Evolutionary conservation across 805 yeast genomes (phyloP).

Genomic region (Ogataea wickerhamii): DNA sequence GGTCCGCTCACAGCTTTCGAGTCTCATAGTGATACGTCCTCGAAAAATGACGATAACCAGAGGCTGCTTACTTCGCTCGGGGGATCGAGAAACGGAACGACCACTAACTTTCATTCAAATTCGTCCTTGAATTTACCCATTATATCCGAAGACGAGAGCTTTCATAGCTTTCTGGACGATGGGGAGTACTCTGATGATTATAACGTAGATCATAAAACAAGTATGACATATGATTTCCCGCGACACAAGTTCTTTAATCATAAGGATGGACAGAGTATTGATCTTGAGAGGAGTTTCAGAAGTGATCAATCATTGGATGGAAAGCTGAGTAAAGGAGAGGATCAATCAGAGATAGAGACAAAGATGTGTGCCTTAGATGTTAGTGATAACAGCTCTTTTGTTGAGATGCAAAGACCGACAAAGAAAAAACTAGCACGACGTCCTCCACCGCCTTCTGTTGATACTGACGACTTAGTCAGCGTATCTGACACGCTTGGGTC

Average conservation of each 20-base stretch:
- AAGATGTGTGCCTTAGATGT: neutral
- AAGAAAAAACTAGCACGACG: constrained; percentile 5
- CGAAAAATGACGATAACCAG: constrained; percentile 4
- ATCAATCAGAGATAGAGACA: neutral
- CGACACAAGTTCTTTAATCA: neutral
- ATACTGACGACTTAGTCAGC: neutral
- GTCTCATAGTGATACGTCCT: constrained; percentile 9
- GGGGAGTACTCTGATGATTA: neutral
- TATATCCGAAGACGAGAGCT: constrained; percentile 21
- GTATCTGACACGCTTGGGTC: neutral
- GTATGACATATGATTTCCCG: neutral
- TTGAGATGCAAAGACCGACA: neutral
- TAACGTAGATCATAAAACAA: neutral
- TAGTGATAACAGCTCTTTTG: neutral
- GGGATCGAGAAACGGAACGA: constrained; percentile 1
- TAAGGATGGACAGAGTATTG: neutral
- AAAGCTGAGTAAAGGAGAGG: neutral
- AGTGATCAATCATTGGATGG: neutral
- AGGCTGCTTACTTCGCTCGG: constrained; percentile 9
- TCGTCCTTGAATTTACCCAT: constrained; percentile 20
- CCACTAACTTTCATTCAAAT: constrained; percentile 14
- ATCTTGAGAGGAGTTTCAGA: neutral
- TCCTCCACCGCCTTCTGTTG: constrained; percentile 12
- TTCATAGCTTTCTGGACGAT: neutral
- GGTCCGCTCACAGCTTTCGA: constrained; percentile 9